Evolutionary conservation across 371 early-diverging fungal species (phyloP).

Genomic region (Mortierella sp.): DNA sequence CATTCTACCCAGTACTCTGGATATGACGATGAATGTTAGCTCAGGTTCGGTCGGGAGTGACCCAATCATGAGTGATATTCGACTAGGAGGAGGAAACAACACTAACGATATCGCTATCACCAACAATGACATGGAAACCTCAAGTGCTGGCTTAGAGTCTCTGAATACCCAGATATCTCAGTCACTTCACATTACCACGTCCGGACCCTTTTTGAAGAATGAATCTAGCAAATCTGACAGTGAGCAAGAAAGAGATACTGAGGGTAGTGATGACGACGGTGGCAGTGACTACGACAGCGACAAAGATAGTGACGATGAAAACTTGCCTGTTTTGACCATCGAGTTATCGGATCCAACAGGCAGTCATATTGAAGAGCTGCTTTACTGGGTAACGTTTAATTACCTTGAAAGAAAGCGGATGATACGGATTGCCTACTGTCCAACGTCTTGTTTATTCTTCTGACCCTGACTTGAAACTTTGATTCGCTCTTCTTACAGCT

Average conservation of each 20-base stretch:
- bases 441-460: not conserved
- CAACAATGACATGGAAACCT: too few relatives aligned
- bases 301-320: conserved; percentile 13
- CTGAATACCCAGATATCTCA: not conserved
- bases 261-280: not conserved
- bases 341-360: conserved; percentile 25
- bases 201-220: not conserved
- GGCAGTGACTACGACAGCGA: too few relatives aligned
- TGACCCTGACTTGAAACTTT: not conserved
- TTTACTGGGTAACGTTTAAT: conserved; percentile 27
- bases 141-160: too few relatives aligned
- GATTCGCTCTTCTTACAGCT: not conserved
- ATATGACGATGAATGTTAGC: too few relatives aligned
- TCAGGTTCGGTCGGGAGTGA: too few relatives aligned
- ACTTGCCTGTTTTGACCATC: conserved; percentile 28
- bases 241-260: not conserved
- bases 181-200: not conserved
- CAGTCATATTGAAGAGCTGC: conserved; percentile 27
- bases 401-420: not conserved
- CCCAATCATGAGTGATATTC: too few relatives aligned
- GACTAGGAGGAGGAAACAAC: too few relatives aligned
- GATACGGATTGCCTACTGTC: not conserved
- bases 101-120: too few relatives aligned
- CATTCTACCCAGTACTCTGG: not conserved
- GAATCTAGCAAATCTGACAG: not conserved